These are phyloP conservation scores for Cladosporium sp. DNA, from an alignment of 2,329 filamentous ascomycete species.

Conservation along the genomic window DNA sequence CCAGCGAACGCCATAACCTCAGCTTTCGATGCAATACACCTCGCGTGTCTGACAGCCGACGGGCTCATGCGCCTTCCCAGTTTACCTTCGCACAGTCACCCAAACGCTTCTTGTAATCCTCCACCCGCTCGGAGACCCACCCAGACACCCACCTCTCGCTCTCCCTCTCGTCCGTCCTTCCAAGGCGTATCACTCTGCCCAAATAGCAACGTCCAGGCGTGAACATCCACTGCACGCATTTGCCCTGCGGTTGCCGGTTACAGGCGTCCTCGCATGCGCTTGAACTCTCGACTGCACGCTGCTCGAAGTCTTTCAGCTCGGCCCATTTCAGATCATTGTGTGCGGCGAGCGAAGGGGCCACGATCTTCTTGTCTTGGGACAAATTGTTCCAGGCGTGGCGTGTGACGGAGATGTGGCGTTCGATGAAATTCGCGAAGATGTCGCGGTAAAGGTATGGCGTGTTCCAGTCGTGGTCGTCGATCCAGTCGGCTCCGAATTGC, in stretches of 20 bases:
- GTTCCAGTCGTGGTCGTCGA: slow-evolving; percentile 32
- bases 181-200: slow-evolving; percentile 34
- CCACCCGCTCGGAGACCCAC: slow-evolving; percentile 33
- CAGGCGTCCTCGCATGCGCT: slow-evolving; percentile 36
- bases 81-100: slow-evolving; percentile 25
- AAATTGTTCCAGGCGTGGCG: slow-evolving; percentile 38
- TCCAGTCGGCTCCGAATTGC: slow-evolving; percentile 36
- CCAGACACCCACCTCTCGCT: slow-evolving; percentile 34
- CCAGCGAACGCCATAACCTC: background rate
- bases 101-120: slow-evolving; percentile 26
- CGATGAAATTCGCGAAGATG: slow-evolving; percentile 37
- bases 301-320: slow-evolving; percentile 28
- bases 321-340: slow-evolving; percentile 27
- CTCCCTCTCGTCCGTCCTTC: slow-evolving; percentile 34
- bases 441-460: slow-evolving; percentile 37
- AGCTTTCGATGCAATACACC: slow-evolving; percentile 26
- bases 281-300: slow-evolving; percentile 28
- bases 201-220: slow-evolving; percentile 36
- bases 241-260: slow-evolving; percentile 20
- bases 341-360: slow-evolving; percentile 23
- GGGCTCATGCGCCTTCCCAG: background rate
- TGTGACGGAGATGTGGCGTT: slow-evolving; percentile 32
- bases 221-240: slow-evolving; percentile 40
- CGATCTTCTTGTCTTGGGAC: slow-evolving; percentile 32
- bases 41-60: background rate